Evolutionary conservation across 345 rosid genomes (phyloP).

Genomic region (Syzygium aromaticum): DNA sequence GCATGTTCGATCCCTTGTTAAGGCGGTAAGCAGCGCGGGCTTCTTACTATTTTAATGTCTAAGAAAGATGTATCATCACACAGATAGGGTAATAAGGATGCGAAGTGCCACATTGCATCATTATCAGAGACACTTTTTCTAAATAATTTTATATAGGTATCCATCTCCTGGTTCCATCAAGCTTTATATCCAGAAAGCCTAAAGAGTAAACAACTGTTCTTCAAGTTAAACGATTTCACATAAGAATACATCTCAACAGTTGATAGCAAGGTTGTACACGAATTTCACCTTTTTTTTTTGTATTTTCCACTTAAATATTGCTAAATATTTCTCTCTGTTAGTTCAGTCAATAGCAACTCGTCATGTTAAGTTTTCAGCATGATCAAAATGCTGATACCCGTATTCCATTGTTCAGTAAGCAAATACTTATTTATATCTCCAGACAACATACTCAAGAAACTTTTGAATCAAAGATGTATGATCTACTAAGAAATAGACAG

Average conservation of each 20-base stretch:
- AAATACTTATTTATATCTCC: not conserved
- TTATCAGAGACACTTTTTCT: not conserved
- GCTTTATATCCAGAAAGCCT: not conserved
- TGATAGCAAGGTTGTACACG: not conserved
- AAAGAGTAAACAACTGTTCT: not conserved
- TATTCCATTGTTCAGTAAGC: not conserved
- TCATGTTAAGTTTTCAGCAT: not conserved
- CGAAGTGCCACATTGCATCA: not conserved
- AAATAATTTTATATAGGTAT: not conserved
- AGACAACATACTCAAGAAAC: not conserved
- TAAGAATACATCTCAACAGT: not conserved
- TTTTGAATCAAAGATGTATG: not conserved
- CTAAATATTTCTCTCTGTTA: not conserved
- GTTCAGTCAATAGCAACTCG: not conserved
- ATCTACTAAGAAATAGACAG: not conserved
- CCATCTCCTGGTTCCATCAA: not conserved
- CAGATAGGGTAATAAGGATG: not conserved
- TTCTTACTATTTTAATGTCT: not conserved
- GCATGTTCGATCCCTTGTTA: not conserved
- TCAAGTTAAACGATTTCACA: not conserved
- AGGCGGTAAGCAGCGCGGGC: not conserved
- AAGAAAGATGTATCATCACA: not conserved
- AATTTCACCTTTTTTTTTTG: not conserved
- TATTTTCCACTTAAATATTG: not conserved
- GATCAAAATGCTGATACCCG: not conserved